Evolutionary conservation across 208 protist genomes (phyloP).

Genomic region (Trypanosoma lewisi): DNA sequence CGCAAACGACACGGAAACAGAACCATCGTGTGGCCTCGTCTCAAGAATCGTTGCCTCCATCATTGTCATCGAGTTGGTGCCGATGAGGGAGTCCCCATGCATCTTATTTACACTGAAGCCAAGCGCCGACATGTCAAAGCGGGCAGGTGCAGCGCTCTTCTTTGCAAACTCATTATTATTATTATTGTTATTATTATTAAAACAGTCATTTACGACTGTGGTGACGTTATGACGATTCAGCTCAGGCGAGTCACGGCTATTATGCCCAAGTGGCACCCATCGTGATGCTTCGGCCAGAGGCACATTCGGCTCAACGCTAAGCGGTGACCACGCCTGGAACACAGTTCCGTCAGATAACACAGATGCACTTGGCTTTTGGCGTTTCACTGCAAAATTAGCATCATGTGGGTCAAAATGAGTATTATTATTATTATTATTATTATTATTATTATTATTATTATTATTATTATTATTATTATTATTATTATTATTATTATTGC

Average conservation of each 20-base stretch:
- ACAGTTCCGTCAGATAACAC: constrained; percentile 42
- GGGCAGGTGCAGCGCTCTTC: neutral
- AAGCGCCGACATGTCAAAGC: neutral
- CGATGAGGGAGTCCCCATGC: too few species aligned
- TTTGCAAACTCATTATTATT: neutral
- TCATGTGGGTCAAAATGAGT: constrained; percentile 2
- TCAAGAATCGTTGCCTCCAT: constrained; percentile 9
- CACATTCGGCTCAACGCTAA: constrained; percentile 48
- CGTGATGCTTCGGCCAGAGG: neutral
- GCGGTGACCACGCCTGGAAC: constrained; percentile 67
- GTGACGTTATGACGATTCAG: neutral
- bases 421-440: too few species aligned
- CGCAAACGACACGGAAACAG: neutral
- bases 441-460: too few species aligned
- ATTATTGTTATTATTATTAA: neutral
- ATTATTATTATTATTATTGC: too few species aligned
- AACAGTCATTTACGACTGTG: neutral
- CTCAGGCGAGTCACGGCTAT: neutral
- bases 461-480: too few species aligned
- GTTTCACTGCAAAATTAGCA: too few species aligned
- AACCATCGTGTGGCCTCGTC: neutral
- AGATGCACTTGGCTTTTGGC: neutral
- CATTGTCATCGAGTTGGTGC: neutral
- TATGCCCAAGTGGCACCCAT: neutral
- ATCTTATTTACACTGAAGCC: constrained; percentile 1